Evolutionary conservation across 305 asterid genomes (phyloP).

Genomic region (Fraxinus sp.): DNA sequence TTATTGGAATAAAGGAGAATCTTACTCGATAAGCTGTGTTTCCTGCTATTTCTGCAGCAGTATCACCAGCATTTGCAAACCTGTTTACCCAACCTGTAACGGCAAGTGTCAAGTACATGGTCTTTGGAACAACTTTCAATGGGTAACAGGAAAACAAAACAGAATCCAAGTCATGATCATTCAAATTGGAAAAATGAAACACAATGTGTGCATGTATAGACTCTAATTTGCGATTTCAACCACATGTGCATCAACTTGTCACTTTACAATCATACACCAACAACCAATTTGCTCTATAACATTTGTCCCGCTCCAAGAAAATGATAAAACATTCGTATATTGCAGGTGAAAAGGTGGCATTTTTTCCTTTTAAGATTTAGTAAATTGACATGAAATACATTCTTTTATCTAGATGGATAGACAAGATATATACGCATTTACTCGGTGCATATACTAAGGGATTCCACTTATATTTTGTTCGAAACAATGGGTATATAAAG

Average conservation of each 20-base stretch:
- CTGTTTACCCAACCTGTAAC: constrained; percentile 96
- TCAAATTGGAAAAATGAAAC: background rate
- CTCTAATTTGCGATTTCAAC: no score
- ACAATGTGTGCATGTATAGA: background rate
- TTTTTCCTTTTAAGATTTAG: background rate
- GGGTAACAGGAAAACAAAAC: background rate
- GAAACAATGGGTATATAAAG: background rate
- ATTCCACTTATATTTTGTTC: background rate
- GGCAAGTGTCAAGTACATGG: constrained; percentile 19
- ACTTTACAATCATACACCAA: background rate
- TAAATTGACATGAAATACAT: background rate
- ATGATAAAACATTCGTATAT: background rate
- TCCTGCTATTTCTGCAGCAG: constrained; percentile 92
- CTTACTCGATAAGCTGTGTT: constrained; percentile 77
- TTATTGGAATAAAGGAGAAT: constrained; percentile 6
- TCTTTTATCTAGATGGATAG: background rate
- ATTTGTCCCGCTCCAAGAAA: background rate
- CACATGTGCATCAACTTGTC: background rate
- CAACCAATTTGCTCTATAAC: background rate
- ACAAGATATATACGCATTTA: background rate
- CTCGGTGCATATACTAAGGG: background rate
- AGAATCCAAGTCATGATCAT: constrained; percentile 7
- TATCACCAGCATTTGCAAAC: constrained; percentile 93
- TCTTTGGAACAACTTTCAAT: background rate
- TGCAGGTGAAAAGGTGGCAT: background rate